These are phyloP conservation scores for Hypoxylon sp. DNA, from an alignment of 2,329 filamentous ascomycete species.

Conservation along the genomic window DNA sequence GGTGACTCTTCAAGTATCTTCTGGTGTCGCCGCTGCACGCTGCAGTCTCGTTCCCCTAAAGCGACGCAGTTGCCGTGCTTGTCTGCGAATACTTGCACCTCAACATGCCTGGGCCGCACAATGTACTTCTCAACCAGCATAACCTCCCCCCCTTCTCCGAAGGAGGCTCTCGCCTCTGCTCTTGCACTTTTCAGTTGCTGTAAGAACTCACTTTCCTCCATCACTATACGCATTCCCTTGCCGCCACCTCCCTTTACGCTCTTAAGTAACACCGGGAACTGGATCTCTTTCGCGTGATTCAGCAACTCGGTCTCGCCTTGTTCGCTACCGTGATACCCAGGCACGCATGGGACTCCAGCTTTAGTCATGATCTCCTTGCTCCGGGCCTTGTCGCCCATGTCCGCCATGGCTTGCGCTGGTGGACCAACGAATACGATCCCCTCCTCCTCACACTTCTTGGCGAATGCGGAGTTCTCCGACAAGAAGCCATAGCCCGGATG, in stretches of 20 bases:
- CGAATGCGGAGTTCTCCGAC: constrained; percentile 93
- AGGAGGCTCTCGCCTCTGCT: constrained; percentile 82
- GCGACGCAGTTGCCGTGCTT: constrained; percentile 82
- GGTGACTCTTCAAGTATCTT: constrained; percentile 94
- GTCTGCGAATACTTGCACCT: constrained; percentile 93
- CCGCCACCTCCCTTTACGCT: constrained; percentile 85
- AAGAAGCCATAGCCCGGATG: constrained; percentile 98
- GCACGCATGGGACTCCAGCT: constrained; percentile 96
- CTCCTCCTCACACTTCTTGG: constrained; percentile 87
- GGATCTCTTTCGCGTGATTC: constrained; percentile 78
- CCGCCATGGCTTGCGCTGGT: constrained; percentile 81
- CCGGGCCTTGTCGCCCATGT: constrained; percentile 78
- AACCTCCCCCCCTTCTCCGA: constrained; percentile 83
- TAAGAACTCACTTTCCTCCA: constrained; percentile 76
- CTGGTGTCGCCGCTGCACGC: constrained; percentile 87
- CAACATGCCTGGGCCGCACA: constrained; percentile 83
- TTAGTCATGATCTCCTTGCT: constrained; percentile 96
- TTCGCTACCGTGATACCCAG: constrained; percentile 91
- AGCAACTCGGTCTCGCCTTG: constrained; percentile 77
- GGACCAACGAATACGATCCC: constrained; percentile 96
- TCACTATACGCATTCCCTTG: constrained; percentile 86
- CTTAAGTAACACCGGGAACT: constrained; percentile 82
- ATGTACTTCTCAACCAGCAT: constrained; percentile 90
- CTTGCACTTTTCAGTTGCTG: constrained; percentile 79
- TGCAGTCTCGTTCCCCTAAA: constrained; percentile 91